Base-by-base conservation (phyloP, 1,284 basidiomycete species). In the Mycosarcoma mackinlayi region DNA sequence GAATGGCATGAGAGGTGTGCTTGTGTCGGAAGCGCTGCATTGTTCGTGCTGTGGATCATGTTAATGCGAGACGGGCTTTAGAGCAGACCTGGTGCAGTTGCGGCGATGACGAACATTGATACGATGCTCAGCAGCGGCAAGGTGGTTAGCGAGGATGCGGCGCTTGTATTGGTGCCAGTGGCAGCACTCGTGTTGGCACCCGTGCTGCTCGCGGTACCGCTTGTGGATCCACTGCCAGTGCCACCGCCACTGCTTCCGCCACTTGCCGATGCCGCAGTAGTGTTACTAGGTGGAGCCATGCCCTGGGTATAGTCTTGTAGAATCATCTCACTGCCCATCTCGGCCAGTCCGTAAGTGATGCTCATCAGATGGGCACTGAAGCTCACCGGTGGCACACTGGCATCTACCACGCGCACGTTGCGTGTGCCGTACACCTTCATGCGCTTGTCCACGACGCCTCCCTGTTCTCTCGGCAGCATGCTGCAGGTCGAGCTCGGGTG, bases 271-370 rank as follows among this genome's bases (percentile, higher is more conserved):
- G 40, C 38, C 8, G 34, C 40, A 25, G 19, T 54, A 2, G 52
- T 48, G 14, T 21, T 46, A 0, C 24, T 39, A 0, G 1, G 2
- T 33, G 21, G 14, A 16, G 28, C 21, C 61, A 57, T 64, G 9
- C 49, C 54, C 11, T 3, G 7, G 4, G 8, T 28, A 7, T 53
- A 61, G 19, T 62, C 59, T 9, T 50, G 16, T 8, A 63, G 19
- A 6, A 80, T 53, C 47, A 78, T 63, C 24, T 77, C 70, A 4
- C 70, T 58, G 6, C 70, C 79, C 21, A 77, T 60, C 44, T 80
- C 79, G 5, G 72, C 77, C 76, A 83, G 37, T 25, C 89, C 91
- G 77, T 90, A 92, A 2, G 87, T 86, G 4, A 88, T 85, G 16
- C 87, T 86, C 82, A 81, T 86, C 83, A 63, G 87, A 84, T 88